Percentiles rank a stretch among this genome's conserved stretches.
Evolutionary conservation across 2,329 filamentous ascomycete species (phyloP).

Genomic region (Nothomitra cinnamomea): DNA sequence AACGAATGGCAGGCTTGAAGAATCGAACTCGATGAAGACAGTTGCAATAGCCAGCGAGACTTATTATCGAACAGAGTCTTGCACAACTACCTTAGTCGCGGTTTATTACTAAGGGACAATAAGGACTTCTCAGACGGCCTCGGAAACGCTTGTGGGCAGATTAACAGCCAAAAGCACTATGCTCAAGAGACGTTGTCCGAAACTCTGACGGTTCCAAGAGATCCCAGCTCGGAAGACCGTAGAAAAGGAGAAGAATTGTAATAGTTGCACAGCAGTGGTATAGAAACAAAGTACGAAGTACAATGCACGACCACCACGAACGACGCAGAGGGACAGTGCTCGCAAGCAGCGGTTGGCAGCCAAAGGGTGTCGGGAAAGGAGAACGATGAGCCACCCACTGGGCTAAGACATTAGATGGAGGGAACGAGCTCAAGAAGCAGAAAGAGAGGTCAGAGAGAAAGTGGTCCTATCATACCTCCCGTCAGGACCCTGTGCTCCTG

Average conservation of each 20-base stretch:
- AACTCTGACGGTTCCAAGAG: neutral
- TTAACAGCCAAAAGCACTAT: neutral
- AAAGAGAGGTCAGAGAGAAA: no score
- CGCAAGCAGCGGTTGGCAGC: no score
- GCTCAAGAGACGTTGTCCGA: neutral
- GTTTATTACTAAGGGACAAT: neutral
- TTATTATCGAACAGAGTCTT: neutral
- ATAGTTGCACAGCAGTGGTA: neutral
- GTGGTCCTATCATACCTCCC: no score
- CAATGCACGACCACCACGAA: neutral
- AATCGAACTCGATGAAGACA: neutral
- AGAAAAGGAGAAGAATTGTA: neutral
- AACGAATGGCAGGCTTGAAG: neutral
- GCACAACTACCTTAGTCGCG: neutral
- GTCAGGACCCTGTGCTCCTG: no score
- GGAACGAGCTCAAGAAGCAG: no score
- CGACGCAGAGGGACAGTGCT: neutral
- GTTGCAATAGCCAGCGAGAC: neutral
- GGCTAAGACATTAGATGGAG: no score
- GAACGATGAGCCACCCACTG: no score
- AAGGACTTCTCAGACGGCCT: neutral
- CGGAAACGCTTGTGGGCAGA: neutral
- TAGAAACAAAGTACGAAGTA: neutral
- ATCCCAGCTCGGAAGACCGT: neutral
- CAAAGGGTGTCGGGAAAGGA: no score